Base-by-base conservation (phyloP, 2,329 filamentous ascomycete genomes). In the Lecanicillium sp. region DNA sequence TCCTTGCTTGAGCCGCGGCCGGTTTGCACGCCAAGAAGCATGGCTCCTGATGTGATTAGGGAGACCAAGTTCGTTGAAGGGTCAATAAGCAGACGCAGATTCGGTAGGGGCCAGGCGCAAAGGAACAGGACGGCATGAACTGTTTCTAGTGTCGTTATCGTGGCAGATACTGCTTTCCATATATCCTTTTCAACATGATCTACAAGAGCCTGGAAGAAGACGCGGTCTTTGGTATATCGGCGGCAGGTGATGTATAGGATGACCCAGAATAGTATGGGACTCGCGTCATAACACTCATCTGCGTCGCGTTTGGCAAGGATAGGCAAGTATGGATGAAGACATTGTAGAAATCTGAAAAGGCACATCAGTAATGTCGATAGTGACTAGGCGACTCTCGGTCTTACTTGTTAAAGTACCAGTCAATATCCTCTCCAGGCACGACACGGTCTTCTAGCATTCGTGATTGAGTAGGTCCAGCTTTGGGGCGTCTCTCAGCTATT, bases 351-450 rank as follows among this genome's bases (percentile, higher is more conserved):
- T 41, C 67, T 72, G 25, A n/a, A 4, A 13, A n/a, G 14, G 5
- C 25, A 9, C 47, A 20, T 37, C 14, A 31, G 9, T 30, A n/a
- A 30, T 14, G n/a, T 28, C 18, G 16, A 12, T 3, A n/a, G n/a
- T 9, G 14, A 28, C 8, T 8, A 9, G 7, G 12, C 31, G 7
- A 35, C 14, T 4, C 9, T 25, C n/a, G 1, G 12, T 25, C 56
- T 40, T 45, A 71, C 65, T 67, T 71, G 42, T 69, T 62, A 51
- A 75, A 76, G 45, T 76, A 76, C 49, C 65, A 71, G 39, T 73
- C 67, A 38, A 76, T 67, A 31, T 76, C 71, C 30, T 70, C 65
- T 1, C 69, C 67, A 0, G 71, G 62, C 34, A 76, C 65, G 1
- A 69, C 59, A 8, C 64, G 62, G 4, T 64, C 67, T 3, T 63